Conservation (phyloP, 1,284 basidiomycete genomes). For the Ceratobasidium sp. region DNA sequence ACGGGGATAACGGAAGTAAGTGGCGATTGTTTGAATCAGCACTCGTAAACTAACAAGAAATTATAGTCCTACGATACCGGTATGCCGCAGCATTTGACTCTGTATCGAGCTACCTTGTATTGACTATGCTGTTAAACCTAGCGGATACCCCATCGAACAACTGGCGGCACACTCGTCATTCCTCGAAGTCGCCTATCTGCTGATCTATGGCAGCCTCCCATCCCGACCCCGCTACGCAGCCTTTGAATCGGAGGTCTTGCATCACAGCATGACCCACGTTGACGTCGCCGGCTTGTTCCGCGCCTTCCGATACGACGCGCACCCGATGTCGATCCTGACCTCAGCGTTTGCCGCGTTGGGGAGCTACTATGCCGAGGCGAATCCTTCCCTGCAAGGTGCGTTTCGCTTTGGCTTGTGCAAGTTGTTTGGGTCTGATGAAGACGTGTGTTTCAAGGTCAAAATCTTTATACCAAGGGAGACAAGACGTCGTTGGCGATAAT, state of each 20-base stretch:
- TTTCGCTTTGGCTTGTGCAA: not conserved
- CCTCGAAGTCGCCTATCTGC: constrained; percentile 86
- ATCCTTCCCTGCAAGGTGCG: constrained; percentile 79
- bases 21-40: constrained; percentile 42
- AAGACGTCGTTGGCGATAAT: constrained; percentile 74
- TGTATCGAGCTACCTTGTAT: constrained; percentile 14
- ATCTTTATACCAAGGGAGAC: constrained; percentile 77
- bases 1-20: constrained; percentile 83
- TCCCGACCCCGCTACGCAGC: constrained; percentile 69
- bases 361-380: constrained; percentile 80
- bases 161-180: constrained; percentile 82
- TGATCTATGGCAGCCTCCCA: constrained; percentile 88
- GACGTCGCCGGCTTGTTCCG: constrained; percentile 85
- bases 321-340: constrained; percentile 89
- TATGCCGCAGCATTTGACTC: not conserved
- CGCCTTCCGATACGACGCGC: constrained; percentile 87
- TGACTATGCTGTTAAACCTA: constrained; percentile 53
- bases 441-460: constrained; percentile 72
- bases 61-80: constrained; percentile 73
- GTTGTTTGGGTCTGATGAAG: not conserved
- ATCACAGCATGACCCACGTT: constrained; percentile 80
- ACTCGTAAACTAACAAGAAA: constrained; percentile 9
- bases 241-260: constrained; percentile 81
- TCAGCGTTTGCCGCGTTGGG: constrained; percentile 88
- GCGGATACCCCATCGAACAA: constrained; percentile 94